Percentiles rank a stretch among this genome's conserved stretches.
Conservation (phyloP, 352 stramenopile species). For the Globisporangium heterothallicum region DNA sequence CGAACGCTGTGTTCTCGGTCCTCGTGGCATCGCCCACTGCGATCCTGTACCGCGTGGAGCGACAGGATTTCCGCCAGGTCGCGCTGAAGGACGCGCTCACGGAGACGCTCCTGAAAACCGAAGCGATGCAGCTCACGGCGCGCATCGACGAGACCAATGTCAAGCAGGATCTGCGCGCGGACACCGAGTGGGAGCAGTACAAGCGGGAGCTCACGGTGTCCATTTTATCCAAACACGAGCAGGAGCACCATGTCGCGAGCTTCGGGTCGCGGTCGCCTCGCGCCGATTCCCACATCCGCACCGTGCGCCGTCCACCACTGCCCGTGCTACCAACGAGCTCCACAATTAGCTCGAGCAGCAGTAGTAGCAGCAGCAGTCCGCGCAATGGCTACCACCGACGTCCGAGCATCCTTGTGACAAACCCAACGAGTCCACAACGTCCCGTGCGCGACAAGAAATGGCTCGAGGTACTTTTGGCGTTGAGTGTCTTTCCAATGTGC, state of each 20-base stretch:
- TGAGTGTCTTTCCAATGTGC: not conserved
- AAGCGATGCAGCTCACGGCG: constrained; percentile 30
- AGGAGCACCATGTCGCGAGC: constrained; percentile 25
- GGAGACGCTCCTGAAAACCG: constrained; percentile 37
- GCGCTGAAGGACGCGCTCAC: constrained; percentile 48
- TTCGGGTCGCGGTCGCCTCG: constrained; percentile 33
- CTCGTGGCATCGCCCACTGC: constrained; percentile 55
- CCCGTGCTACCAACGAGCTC: not conserved
- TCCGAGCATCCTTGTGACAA: constrained; percentile 11
- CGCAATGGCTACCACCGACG: constrained; percentile 3
- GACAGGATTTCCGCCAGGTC: constrained; percentile 62
- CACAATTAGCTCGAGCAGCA: too few relatives aligned
- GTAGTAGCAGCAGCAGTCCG: not conserved
- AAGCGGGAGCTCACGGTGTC: constrained; percentile 34
- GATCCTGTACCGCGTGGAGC: constrained; percentile 60
- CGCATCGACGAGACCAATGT: constrained; percentile 39
- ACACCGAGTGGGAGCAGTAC: constrained; percentile 49
- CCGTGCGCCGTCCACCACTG: constrained; percentile 4
- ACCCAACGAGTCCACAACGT: constrained; percentile 15
- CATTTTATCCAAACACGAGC: constrained; percentile 31
- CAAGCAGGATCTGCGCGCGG: constrained; percentile 33
- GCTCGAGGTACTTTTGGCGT: constrained; percentile 23
- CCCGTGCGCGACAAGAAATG: constrained; percentile 23
- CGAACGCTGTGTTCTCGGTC: constrained; percentile 44
- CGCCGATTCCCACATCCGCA: constrained; percentile 8